A percentile compares a stretch with the other conserved stretches of the same genome.
Conservation (phyloP, 2,329 filamentous ascomycete genomes). For the Clonostachys sp. region DNA sequence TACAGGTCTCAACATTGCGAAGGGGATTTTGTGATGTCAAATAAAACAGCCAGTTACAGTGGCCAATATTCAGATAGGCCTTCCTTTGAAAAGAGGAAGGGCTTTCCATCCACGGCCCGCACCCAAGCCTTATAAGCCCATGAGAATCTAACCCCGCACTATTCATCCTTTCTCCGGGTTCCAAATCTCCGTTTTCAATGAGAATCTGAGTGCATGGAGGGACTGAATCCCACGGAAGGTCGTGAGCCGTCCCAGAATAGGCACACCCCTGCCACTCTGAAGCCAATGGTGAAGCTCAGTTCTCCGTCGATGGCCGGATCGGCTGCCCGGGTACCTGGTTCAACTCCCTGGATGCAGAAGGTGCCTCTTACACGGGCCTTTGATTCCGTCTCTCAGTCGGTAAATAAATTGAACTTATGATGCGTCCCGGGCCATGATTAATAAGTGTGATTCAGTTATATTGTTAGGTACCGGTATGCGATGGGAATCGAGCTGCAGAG, state of each 20-base stretch:
- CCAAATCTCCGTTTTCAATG: not conserved
- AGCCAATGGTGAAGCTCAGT: no score
- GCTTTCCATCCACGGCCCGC: not conserved
- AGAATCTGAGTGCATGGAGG: not conserved
- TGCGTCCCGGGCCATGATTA: no score
- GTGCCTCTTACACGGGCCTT: no score
- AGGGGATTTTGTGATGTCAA: not conserved
- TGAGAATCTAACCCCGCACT: not conserved
- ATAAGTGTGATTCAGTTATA: no score
- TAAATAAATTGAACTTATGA: no score
- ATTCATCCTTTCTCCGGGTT: not conserved
- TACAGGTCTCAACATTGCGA: not conserved
- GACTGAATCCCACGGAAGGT: not conserved
- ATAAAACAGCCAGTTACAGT: not conserved
- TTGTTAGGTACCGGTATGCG: no score
- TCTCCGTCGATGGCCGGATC: no score
- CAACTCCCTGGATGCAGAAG: no score
- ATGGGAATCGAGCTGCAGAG: no score
- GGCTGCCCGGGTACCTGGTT: no score
- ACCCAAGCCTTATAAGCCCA: not conserved
- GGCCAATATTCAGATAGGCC: not conserved
- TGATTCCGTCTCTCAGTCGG: no score
- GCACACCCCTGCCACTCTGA: no score
- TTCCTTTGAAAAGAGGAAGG: not conserved
- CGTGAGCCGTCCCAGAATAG: not conserved